Conservation (phyloP, 1,139 yeast species). For the Blastobotrys capitulatus region DNA sequence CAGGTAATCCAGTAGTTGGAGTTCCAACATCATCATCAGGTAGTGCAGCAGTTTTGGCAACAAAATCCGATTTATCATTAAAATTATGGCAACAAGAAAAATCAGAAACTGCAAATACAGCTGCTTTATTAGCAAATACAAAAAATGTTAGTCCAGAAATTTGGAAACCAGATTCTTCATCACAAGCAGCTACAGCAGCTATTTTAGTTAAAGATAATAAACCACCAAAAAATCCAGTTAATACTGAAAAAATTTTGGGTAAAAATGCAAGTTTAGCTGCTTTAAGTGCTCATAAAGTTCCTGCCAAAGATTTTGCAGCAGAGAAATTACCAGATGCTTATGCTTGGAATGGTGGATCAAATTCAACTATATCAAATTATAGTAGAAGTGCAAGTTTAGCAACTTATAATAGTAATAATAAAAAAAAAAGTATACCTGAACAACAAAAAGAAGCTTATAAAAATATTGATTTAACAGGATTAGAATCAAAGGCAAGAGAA, state of each 20-base stretch:
- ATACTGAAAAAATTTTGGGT: conserved; percentile 11
- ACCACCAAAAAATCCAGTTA: background rate
- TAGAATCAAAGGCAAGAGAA: conserved; percentile 32
- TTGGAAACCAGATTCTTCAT: conserved; percentile 30
- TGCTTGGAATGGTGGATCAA: conserved; percentile 25
- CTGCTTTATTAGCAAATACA: conserved; percentile 35
- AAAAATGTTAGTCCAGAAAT: conserved; percentile 27
- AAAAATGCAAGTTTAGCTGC: conserved; percentile 28
- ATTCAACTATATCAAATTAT: background rate
- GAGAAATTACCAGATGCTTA: conserved; percentile 34
- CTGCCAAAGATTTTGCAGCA: conserved; percentile 34
- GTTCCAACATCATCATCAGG: conserved; percentile 41
- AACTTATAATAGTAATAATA: background rate
- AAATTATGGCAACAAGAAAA: conserved; percentile 34
- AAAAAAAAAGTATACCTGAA: background rate
- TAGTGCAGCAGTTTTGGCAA: conserved; percentile 36
- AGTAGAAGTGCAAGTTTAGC: conserved; percentile 8
- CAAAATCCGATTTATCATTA: conserved; percentile 30
- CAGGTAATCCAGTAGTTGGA: conserved; percentile 65
- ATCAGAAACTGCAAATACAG: conserved; percentile 32
- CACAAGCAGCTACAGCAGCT: conserved; percentile 45
- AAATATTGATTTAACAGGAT: conserved; percentile 19
- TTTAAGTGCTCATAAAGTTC: conserved; percentile 26
- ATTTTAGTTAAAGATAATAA: conserved; percentile 40
- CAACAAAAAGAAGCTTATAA: background rate